phyloP scores from a whole-genome alignment of 208 protist genomes.

The Entamoeba invadens region DNA sequence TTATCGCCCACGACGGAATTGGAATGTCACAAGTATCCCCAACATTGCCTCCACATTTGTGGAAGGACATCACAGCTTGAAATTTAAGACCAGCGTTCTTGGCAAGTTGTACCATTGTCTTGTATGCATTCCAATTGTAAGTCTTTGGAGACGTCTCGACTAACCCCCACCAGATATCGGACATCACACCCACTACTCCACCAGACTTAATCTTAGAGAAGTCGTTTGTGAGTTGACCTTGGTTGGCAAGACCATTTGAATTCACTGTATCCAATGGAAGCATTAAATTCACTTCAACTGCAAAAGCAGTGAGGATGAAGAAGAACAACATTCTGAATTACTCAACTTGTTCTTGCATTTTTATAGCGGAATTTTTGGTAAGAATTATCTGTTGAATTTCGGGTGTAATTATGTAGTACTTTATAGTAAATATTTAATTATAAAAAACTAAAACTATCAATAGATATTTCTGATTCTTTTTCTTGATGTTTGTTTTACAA shows the following conservation, averaged over 20 bases:
- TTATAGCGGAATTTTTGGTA: no score
- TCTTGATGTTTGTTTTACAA: no score
- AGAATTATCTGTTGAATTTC: no score
- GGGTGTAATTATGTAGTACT: no score
- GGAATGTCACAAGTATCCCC: constrained; percentile 48
- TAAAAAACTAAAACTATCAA: no score
- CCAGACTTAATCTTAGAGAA: constrained; percentile 30
- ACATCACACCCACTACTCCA: constrained; percentile 47
- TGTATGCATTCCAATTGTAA: constrained; percentile 46
- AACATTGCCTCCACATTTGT: constrained; percentile 58
- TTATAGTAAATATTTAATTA: no score
- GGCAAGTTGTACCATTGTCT: constrained; percentile 15
- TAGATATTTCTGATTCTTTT: no score
- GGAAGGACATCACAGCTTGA: constrained; percentile 41
- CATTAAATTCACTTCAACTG: constrained; percentile 41
- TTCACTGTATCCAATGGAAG: constrained; percentile 38
- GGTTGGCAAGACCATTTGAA: constrained; percentile 23
- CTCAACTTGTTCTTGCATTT: no score
- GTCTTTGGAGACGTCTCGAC: constrained; percentile 38
- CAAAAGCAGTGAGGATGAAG: not conserved
- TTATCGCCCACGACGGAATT: constrained; percentile 49
- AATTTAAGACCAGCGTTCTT: constrained; percentile 36
- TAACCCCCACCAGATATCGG: constrained; percentile 58
- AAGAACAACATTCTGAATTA: not conserved
- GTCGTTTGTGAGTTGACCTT: constrained; percentile 16